Conservation (phyloP, 352 stramenopile species). For the Globisporangium megalacanthum region DNA sequence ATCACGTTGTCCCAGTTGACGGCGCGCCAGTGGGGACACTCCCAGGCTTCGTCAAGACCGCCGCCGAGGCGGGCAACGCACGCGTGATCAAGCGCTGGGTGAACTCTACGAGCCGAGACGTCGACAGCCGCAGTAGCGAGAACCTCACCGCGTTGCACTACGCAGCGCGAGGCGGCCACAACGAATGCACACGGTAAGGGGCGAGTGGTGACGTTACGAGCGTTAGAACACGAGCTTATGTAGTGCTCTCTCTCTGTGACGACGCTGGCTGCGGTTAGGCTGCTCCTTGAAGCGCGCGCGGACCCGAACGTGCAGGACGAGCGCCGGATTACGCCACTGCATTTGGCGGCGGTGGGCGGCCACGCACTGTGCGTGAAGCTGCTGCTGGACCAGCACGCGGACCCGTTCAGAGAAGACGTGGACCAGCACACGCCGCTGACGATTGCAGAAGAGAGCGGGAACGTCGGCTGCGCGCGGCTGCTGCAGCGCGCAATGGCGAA, state of each 20-base stretch:
- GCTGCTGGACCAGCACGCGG: constrained; percentile 69
- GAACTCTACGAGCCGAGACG: constrained; percentile 53
- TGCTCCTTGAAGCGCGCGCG: constrained; percentile 50
- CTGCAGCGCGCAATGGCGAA: constrained; percentile 80
- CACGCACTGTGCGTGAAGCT: constrained; percentile 79
- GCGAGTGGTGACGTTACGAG: not conserved
- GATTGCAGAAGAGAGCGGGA: constrained; percentile 68
- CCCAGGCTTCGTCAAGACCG: constrained; percentile 56
- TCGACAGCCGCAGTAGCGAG: constrained; percentile 63
- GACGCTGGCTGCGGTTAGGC: constrained; percentile 9
- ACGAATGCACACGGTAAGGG: constrained; percentile 60
- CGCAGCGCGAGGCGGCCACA: constrained; percentile 63
- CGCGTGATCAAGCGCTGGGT: constrained; percentile 82
- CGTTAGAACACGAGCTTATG: too few species aligned
- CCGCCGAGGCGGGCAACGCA: constrained; percentile 65
- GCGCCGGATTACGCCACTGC: constrained; percentile 64
- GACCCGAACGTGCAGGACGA: constrained; percentile 75
- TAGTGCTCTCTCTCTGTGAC: too few species aligned
- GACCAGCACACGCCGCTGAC: constrained; percentile 63
- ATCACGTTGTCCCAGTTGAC: constrained; percentile 13
- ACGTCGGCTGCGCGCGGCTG: constrained; percentile 67
- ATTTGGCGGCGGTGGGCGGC: constrained; percentile 62
- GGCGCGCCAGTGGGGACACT: constrained; percentile 31
- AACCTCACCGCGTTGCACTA: constrained; percentile 84
- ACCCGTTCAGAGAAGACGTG: constrained; percentile 77